Evolutionary conservation across 805 yeast genomes (phyloP).

Genomic region (Barnettozyma wickerhamii): DNA sequence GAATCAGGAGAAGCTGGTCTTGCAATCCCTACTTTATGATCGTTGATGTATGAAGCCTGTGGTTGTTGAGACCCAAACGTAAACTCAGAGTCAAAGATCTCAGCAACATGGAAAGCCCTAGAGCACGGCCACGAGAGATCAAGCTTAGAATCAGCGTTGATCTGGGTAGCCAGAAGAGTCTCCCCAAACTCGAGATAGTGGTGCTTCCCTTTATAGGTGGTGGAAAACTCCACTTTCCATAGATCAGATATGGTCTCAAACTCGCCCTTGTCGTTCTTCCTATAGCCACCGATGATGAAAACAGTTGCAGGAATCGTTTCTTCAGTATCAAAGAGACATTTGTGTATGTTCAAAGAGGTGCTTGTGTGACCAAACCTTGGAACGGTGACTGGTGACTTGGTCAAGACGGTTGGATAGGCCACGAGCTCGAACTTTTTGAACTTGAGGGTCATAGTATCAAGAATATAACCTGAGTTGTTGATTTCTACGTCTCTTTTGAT

Average conservation of each 20-base stretch:
- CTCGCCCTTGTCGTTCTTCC: conserved; percentile 22
- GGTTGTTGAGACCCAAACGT: conserved; percentile 5
- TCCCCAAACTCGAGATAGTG: conserved; percentile 35
- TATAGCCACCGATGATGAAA: conserved; percentile 48
- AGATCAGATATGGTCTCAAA: conserved; percentile 36
- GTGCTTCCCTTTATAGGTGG: conserved; percentile 32
- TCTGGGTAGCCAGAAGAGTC: conserved; percentile 30
- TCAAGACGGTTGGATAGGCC: conserved; percentile 29
- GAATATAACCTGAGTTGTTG: conserved; percentile 53
- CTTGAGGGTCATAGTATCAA: conserved; percentile 45
- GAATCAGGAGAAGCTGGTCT: conserved; percentile 14
- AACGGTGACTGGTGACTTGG: conserved; percentile 29
- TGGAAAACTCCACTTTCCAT: conserved; percentile 38
- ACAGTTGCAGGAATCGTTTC: conserved; percentile 29
- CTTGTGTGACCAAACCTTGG: conserved; percentile 40
- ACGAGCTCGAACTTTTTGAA: conserved; percentile 43
- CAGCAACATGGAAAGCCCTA: conserved; percentile 34
- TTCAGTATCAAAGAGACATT: conserved; percentile 6
- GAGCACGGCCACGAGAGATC: conserved; percentile 25
- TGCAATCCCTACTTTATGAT: conserved; percentile 12
- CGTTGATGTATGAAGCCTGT: neutral
- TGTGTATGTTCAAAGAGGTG: conserved; percentile 21
- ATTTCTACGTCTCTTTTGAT: conserved; percentile 40
- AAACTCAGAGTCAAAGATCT: conserved; percentile 19
- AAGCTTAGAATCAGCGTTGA: conserved; percentile 15